These are phyloP conservation scores for Hydnum rufescens DNA, from an alignment of 768 basidiomycete species.

Conservation along the genomic window DNA sequence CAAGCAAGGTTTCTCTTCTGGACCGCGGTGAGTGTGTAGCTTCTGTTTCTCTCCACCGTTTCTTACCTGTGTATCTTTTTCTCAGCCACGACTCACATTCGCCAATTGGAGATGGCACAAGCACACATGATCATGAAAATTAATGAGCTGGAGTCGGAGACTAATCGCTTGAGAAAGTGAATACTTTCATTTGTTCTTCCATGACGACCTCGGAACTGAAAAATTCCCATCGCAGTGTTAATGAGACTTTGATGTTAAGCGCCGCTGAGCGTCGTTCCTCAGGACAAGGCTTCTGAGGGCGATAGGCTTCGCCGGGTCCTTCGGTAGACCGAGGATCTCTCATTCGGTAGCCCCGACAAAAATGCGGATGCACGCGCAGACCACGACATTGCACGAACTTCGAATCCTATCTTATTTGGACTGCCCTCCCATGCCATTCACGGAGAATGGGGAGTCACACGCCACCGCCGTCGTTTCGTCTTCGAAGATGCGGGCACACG, in stretches of 20 bases:
- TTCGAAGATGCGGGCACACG: no score
- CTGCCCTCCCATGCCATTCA: no score
- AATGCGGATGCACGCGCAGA: no score
- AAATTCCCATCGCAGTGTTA: constrained; percentile 31
- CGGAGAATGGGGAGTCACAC: no score
- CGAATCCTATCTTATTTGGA: no score
- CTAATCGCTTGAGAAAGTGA: constrained; percentile 39
- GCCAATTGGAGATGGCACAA: constrained; percentile 66
- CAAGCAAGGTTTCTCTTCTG: constrained; percentile 77
- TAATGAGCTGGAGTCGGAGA: constrained; percentile 58
- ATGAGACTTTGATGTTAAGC: constrained; percentile 77
- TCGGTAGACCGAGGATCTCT: no score
- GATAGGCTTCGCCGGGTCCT: background rate
- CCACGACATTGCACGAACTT: no score
- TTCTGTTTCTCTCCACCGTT: background rate
- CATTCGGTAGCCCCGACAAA: no score
- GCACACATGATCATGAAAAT: constrained; percentile 57
- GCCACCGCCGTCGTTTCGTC: no score
- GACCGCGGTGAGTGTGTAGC: constrained; percentile 43
- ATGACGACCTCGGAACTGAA: background rate
- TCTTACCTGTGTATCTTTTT: constrained; percentile 9
- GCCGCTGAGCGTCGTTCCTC: constrained; percentile 35
- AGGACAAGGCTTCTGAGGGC: background rate
- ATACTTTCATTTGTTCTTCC: constrained; percentile 9
- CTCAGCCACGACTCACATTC: constrained; percentile 65